Percentiles rank a stretch among this genome's conserved stretches.
phyloP scores from a whole-genome alignment of 352 stramenopile genomes.

The Achlya hypogyna region DNA sequence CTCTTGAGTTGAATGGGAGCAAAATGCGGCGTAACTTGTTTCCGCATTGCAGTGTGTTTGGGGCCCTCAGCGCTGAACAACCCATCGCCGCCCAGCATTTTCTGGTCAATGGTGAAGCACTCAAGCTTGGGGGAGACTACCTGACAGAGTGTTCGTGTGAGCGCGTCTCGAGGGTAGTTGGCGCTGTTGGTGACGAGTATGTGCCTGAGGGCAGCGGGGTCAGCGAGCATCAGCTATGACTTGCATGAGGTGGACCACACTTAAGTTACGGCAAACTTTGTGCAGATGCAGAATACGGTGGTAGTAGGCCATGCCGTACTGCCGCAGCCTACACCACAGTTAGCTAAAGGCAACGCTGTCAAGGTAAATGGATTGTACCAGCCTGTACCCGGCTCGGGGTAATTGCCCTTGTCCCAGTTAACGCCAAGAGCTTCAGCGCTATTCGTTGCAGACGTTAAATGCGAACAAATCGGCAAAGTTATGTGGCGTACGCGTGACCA shows the following conservation, averaged over 20 bases:
- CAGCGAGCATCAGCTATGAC: conserved; percentile 5
- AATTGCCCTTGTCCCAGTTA: conserved; percentile 12
- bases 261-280: not conserved
- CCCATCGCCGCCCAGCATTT: not conserved
- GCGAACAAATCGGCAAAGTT: not conserved
- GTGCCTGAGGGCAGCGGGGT: conserved; percentile 15
- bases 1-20: not conserved
- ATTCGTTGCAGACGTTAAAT: not conserved
- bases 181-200: not conserved
- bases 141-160: not conserved
- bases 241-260: not conserved
- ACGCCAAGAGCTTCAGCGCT: conserved; percentile 1
- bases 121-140: not conserved
- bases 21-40: conserved; percentile 16
- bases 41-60: not conserved
- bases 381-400: not conserved
- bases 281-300: not conserved
- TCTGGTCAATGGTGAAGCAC: not conserved
- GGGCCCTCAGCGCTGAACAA: conserved; percentile 12
- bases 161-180: conserved; percentile 5
- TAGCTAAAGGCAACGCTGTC: not conserved
- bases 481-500: not conserved
- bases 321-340: not conserved
- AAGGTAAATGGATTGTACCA: not conserved
- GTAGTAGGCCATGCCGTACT: conserved; percentile 2